Base-by-base conservation (phyloP, 2,329 filamentous ascomycete species). In the Metarhizium robertsii region DNA sequence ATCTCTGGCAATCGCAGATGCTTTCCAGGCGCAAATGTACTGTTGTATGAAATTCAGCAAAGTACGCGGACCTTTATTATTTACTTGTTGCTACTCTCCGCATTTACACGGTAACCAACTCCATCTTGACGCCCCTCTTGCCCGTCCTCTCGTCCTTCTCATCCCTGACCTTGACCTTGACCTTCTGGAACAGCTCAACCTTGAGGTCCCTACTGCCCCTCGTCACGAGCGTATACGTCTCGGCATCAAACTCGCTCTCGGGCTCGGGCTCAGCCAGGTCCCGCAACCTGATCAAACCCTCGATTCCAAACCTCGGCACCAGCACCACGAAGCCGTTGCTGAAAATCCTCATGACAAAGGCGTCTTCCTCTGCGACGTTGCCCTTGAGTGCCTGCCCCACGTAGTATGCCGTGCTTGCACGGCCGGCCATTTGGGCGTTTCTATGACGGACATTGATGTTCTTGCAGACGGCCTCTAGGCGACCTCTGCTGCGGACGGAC, bases 371-470 rank as follows among this genome's bases (percentile, higher is more conserved):
- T 7, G 83, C 81, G 34, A 82, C 77, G 61, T 78, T 76, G 59
- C 82, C 90, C 74, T 94, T 94, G 55, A 99, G 85, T 13, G 92
- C 91, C 74, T 99, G 94, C 0, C 94, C 94, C 51, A 99, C 94
- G 69, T 97, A 99, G 75, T 97, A 99, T 64, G 96, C 92, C 60
- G 99, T 92, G 63, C 88, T 94, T 30, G 94, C 92, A 57, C 94
- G 85, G 40, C 92, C 92, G 2, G 94, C 94, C 73, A 95, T 87
- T 73, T 99, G 94, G 36, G 94, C 94, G 71, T 99, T 99, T 66
- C 94, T 90, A 71, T 99, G 94, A 7, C 94, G 86, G 56, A 94
- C 86, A 71, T 99, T 99, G 80, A 99, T 96, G 75, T 99, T 99
- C 72, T 91, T 92, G 80, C 94, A 97, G 29, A 99, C 90, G 56